A percentile compares a stretch with the other conserved stretches of the same genome.
phyloP scores from a whole-genome alignment of 768 basidiomycete species.

The Clathrus columnatus region DNA sequence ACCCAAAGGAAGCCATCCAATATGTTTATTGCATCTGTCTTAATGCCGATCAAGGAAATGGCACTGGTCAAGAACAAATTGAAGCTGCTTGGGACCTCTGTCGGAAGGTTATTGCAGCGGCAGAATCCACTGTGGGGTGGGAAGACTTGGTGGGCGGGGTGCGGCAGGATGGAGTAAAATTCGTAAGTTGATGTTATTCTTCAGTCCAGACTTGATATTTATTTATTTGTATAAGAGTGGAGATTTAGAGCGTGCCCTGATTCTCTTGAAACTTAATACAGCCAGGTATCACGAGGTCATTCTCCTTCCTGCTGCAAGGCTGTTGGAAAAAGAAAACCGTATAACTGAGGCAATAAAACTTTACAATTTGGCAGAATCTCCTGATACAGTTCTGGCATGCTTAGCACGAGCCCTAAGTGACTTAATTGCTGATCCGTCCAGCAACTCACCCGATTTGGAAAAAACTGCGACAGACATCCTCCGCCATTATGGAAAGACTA shows the following conservation, averaged over 20 bases:
- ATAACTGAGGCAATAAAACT: constrained; percentile 88
- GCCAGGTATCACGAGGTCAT: constrained; percentile 74
- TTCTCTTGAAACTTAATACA: constrained; percentile 63
- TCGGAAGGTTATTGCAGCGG: constrained; percentile 67
- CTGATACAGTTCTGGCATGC: constrained; percentile 76
- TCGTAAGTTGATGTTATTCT: constrained; percentile 42
- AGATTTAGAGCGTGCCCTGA: constrained; percentile 74
- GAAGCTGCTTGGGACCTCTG: constrained; percentile 75
- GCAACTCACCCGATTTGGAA: constrained; percentile 51
- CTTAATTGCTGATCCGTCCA: constrained; percentile 56
- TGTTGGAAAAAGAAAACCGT: constrained; percentile 77
- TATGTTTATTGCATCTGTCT: constrained; percentile 87
- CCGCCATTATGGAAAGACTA: constrained; percentile 71
- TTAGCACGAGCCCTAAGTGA: constrained; percentile 84
- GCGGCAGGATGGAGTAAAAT: constrained; percentile 79
- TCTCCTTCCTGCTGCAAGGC: constrained; percentile 71
- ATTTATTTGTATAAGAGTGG: constrained; percentile 50
- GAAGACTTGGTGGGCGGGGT: constrained; percentile 93
- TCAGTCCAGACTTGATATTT: background rate
- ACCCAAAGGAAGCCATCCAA: constrained; percentile 88
- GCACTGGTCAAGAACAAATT: constrained; percentile 76
- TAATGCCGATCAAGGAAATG: constrained; percentile 57
- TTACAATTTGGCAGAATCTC: constrained; percentile 91
- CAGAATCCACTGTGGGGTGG: constrained; percentile 76
- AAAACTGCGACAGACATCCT: constrained; percentile 71